Percentiles rank a stretch among this genome's conserved stretches.
These are phyloP conservation scores for Tulasnella sp. DNA, from an alignment of 768 basidiomycete species.

Conservation along the genomic window DNA sequence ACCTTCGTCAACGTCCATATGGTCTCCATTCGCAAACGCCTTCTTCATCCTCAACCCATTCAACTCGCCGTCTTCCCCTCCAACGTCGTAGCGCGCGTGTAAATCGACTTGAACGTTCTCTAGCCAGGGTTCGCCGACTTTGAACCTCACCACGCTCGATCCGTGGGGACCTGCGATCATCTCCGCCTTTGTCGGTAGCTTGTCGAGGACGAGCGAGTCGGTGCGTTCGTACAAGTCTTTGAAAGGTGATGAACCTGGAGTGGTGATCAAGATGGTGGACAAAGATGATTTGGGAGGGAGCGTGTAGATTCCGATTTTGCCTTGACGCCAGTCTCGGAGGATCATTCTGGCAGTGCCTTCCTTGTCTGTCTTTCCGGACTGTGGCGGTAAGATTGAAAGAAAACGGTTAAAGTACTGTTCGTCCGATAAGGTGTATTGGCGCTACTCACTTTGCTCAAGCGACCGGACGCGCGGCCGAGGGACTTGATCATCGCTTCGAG, in stretches of 20 bases:
- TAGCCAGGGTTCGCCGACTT: slow-evolving; percentile 37
- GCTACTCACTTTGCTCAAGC: slow-evolving; percentile 65
- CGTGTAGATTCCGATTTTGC: slow-evolving; percentile 70
- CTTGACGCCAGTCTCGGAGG: slow-evolving; percentile 78
- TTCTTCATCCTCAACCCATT: slow-evolving; percentile 40
- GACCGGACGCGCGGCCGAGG: slow-evolving; percentile 66
- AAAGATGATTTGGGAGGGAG: slow-evolving; percentile 40
- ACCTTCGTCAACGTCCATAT: slow-evolving; percentile 37
- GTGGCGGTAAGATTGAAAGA: slow-evolving; percentile 28
- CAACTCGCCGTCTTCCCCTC: slow-evolving; percentile 43
- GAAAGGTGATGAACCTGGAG: slow-evolving; percentile 31
- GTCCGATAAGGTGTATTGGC: no score
- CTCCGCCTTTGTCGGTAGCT: slow-evolving; percentile 57
- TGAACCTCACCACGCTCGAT: slow-evolving; percentile 49
- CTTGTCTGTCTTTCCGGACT: slow-evolving; percentile 72
- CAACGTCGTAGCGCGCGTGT: slow-evolving; percentile 33
- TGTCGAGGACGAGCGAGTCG: slow-evolving; percentile 51
- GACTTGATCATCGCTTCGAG: slow-evolving; percentile 67
- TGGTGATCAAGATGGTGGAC: slow-evolving; percentile 20
- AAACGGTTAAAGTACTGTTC: no score
- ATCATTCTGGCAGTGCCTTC: slow-evolving; percentile 71
- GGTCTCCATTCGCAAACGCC: slow-evolving; percentile 36
- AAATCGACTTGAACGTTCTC: slow-evolving; percentile 43
- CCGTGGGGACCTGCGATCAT: slow-evolving; percentile 54
- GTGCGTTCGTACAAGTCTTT: slow-evolving; percentile 40